Base-by-base conservation (phyloP, 1,139 yeast genomes). In the Pichiaceae sp. region DNA sequence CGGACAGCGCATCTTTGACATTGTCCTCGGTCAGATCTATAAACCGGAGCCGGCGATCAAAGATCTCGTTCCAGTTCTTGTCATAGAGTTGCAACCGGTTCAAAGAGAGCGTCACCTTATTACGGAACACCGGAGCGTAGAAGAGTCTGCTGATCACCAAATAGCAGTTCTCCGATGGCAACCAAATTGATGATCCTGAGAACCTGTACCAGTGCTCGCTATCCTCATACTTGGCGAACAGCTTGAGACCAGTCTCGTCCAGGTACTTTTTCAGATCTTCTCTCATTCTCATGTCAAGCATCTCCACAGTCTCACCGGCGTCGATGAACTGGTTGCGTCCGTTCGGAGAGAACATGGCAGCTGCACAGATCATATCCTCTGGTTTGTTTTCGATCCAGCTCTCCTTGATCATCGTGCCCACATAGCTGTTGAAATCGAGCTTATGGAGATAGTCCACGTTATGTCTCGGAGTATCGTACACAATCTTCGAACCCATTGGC, bases 141-240 rank as follows among this genome's bases (percentile, higher is more conserved):
- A 49, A 43, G 16, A 49, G 62, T 47, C 76, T 50, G 12, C 69
- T 60, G 8, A 65, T 63, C 60, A 69, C 55, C 38, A 68, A 50
- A 50, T 71, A 74, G 11, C 67, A 62, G 9, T 67, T 66, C 42
- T 64, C 67, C 19, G 67, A 63, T 17, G 65, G 60, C 14, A 71
- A 46, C 69, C 70, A 71, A n/a, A 68, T 71, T 2, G 72, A 63
- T 3, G 72, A 60, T 1, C 75, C 75, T 1, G 72, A 68, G 45
- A 68, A 64, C 37, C 63, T 62, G 43, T 49, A 68, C 70, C 73
- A 70, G 20, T 45, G 44, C 9, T 43, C 42, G n/a, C 6, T 7
- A 15, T 25, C 28, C 8, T 7, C 14, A 6, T 7, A 8, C 6
- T 9, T 12, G 16, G 28, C 8, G n/a, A 25, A 12, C 6, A 25